phyloP scores from a whole-genome alignment of 1,284 basidiomycete species.

The Ustilago xerochloae region DNA sequence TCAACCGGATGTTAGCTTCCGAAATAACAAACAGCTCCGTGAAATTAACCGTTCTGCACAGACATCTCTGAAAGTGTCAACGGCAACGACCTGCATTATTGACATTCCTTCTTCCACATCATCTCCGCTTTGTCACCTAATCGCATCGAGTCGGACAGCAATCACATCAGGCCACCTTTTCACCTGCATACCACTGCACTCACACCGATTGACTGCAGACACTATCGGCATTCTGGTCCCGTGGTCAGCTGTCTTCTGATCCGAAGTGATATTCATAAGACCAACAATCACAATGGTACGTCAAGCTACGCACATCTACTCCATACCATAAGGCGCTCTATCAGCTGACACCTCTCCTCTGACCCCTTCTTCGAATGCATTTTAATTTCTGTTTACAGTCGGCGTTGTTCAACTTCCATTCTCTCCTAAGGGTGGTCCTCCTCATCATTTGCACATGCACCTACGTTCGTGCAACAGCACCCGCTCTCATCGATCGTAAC shows the following conservation, averaged over 20 bases:
- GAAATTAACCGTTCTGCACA: too few species aligned
- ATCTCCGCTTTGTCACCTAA: not conserved
- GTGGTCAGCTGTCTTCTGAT: too few species aligned
- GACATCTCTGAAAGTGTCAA: not conserved
- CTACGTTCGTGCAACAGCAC: conserved; percentile 88
- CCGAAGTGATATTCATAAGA: too few species aligned
- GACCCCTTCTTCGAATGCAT: not conserved
- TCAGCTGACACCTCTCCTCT: conserved; percentile 4
- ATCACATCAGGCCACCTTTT: not conserved
- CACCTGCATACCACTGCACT: too few species aligned
- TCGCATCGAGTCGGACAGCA: too few species aligned
- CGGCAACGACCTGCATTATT: not conserved
- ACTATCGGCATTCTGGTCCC: too few species aligned
- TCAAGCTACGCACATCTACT: not conserved
- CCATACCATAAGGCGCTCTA: not conserved
- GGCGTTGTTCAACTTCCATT: conserved; percentile 97
- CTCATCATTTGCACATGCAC: conserved; percentile 97
- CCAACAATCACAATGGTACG: conserved; percentile 1
- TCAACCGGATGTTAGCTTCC: not conserved
- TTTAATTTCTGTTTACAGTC: conserved; percentile 73
- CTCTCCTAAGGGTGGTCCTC: conserved; percentile 89
- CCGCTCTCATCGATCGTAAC: conserved; percentile 89
- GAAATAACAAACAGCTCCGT: not conserved
- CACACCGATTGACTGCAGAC: too few species aligned
- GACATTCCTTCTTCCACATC: not conserved